Conservation (phyloP, 108 stramenopile genomes). For the Fistulifera pelliculosa region DNA sequence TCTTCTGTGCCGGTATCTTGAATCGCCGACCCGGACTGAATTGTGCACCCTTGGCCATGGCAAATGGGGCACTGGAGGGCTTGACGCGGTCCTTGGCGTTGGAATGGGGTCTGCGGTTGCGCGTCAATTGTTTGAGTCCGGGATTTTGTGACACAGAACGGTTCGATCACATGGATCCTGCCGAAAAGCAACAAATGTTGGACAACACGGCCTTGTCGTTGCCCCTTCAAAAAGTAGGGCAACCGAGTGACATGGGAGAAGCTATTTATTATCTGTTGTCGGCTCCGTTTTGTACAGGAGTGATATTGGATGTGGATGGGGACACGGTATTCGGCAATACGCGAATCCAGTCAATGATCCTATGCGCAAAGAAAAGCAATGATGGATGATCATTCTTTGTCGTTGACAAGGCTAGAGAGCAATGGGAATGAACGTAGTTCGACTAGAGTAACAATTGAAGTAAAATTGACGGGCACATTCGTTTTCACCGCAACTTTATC, state of each 20-base stretch:
- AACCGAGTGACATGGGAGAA: conserved; percentile 55
- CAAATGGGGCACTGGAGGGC: conserved; percentile 65
- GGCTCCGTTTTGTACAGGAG: conserved; percentile 46
- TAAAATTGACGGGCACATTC: too few relatives aligned
- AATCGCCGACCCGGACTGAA: conserved; percentile 60
- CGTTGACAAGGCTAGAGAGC: too few relatives aligned
- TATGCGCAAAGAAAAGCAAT: conserved; percentile 26
- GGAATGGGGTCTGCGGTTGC: conserved; percentile 42
- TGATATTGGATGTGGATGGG: conserved; percentile 55
- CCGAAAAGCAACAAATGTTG: conserved; percentile 34
- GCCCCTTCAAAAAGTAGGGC: conserved; percentile 38
- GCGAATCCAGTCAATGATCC: conserved; percentile 45
- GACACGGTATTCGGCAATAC: conserved; percentile 52
- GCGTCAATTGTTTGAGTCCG: conserved; percentile 58
- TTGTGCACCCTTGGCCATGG: conserved; percentile 43
- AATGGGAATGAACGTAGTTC: too few relatives aligned
- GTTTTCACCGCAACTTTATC: too few relatives aligned
- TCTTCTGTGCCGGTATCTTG: conserved; percentile 47
- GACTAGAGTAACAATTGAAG: too few relatives aligned
- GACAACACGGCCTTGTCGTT: conserved; percentile 43
- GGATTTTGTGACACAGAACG: conserved; percentile 70
- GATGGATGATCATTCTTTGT: too few relatives aligned
- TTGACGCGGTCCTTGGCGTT: conserved; percentile 53
- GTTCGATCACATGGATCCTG: conserved; percentile 52
- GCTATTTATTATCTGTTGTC: conserved; percentile 47